phyloP scores from a whole-genome alignment of 2,329 filamentous ascomycete genomes.

The Fusarium sp. region DNA sequence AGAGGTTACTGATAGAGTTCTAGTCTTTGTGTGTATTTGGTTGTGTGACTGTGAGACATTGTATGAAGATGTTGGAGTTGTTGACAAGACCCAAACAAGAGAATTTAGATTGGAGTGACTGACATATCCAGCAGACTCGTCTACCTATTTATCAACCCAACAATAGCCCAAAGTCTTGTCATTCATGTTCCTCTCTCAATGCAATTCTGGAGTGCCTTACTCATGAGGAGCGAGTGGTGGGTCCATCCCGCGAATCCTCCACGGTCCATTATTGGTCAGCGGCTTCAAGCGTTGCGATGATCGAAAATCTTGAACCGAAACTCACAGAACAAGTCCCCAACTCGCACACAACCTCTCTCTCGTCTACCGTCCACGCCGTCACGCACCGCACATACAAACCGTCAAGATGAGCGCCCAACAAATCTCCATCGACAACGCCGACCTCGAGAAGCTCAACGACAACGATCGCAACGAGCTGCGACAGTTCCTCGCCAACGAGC shows the following conservation, averaged over 20 bases:
- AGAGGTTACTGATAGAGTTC: slow-evolving; percentile 8
- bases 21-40: slow-evolving; percentile 1
- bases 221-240: slow-evolving; percentile 16
- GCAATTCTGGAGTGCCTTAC: neutral
- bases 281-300: slow-evolving; percentile 19
- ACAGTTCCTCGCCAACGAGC: slow-evolving; percentile 85
- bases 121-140: neutral
- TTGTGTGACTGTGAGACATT: neutral
- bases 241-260: neutral
- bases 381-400: neutral
- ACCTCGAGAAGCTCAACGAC: slow-evolving; percentile 80
- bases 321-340: slow-evolving; percentile 1
- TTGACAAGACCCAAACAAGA: neutral
- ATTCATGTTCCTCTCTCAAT: neutral
- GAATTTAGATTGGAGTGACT: neutral
- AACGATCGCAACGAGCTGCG: slow-evolving; percentile 89
- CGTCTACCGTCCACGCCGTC: neutral
- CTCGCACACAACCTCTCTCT: slow-evolving; percentile 6
- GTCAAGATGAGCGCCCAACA: slow-evolving; percentile 50
- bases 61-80: neutral
- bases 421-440: slow-evolving; percentile 61
- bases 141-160: neutral
- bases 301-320: slow-evolving; percentile 36
- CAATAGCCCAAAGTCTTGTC: neutral
- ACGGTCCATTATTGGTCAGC: slow-evolving; percentile 27